These are phyloP conservation scores for Zygoascus flipseniorum DNA, from an alignment of 805 yeast genomes.

Conservation along the genomic window DNA sequence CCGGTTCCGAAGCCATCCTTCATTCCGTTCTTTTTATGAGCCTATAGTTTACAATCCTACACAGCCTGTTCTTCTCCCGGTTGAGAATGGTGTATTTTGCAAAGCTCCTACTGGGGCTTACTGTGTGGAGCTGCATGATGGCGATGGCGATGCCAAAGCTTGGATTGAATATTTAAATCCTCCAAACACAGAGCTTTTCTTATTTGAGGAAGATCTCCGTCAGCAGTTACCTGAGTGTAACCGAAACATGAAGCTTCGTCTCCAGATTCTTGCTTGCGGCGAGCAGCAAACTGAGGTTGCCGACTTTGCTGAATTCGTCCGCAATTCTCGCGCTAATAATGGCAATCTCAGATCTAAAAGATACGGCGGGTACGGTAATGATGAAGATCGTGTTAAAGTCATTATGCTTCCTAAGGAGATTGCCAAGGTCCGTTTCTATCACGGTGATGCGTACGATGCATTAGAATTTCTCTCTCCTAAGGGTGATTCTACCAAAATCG, in stretches of 20 bases:
- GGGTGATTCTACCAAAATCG: slow-evolving; percentile 25
- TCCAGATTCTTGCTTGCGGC: slow-evolving; percentile 52
- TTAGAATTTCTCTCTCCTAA: slow-evolving; percentile 41
- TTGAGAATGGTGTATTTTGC: slow-evolving; percentile 40
- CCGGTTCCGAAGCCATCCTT: slow-evolving; percentile 73
- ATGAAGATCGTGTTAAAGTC: slow-evolving; percentile 24
- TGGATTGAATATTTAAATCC: slow-evolving; percentile 60
- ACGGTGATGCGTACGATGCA: slow-evolving; percentile 81
- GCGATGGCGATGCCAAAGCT: slow-evolving; percentile 41
- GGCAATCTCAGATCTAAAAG: slow-evolving; percentile 8
- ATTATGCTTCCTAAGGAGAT: slow-evolving; percentile 28
- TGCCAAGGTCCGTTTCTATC: slow-evolving; percentile 51
- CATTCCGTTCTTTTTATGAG: slow-evolving; percentile 66
- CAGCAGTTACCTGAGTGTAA: slow-evolving; percentile 29
- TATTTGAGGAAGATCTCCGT: slow-evolving; percentile 43
- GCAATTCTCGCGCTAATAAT: not conserved
- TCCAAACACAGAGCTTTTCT: slow-evolving; percentile 35
- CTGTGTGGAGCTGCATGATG: slow-evolving; percentile 60
- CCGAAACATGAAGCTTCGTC: slow-evolving; percentile 29
- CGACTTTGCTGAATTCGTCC: slow-evolving; percentile 35
- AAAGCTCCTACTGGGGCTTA: slow-evolving; percentile 61
- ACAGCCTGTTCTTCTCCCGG: slow-evolving; percentile 40
- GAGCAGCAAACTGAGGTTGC: slow-evolving; percentile 49
- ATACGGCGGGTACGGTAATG: slow-evolving; percentile 17
- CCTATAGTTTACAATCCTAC: slow-evolving; percentile 25